Evolutionary conservation across 768 basidiomycete genomes (phyloP).

Genomic region (Podaxis mareebaensis): DNA sequence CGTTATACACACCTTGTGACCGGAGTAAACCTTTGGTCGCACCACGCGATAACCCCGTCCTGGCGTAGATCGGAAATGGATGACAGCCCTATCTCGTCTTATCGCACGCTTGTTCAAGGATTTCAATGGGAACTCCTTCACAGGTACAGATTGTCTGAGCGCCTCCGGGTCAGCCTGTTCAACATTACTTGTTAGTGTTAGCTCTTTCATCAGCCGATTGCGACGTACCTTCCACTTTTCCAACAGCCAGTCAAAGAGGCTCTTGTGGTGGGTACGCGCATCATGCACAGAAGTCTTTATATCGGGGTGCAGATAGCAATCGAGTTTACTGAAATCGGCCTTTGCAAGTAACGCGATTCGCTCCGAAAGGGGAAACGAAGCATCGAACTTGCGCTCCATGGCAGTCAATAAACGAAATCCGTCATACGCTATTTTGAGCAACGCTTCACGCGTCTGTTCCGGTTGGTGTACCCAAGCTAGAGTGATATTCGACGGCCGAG

Average conservation of each 20-base stretch:
- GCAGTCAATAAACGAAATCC: conserved; percentile 3
- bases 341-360: neutral
- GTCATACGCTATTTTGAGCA: conserved; percentile 4
- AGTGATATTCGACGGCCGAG: neutral
- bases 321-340: conserved; percentile 14
- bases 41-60: neutral
- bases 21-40: conserved; percentile 9
- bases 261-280: neutral
- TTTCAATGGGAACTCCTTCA: neutral
- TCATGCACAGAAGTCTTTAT: conserved; percentile 7
- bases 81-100: conserved; percentile 1
- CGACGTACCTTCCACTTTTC: neutral
- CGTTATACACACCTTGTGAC: neutral
- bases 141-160: neutral
- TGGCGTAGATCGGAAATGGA: conserved; percentile 5
- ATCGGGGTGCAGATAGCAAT: conserved; percentile 10
- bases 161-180: neutral
- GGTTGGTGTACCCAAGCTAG: conserved; percentile 1
- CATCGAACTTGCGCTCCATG: neutral
- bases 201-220: neutral
- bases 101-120: neutral
- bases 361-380: neutral
- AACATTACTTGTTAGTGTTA: neutral
- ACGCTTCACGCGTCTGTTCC: neutral
- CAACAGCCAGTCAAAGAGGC: conserved; percentile 8